Evolutionary conservation across 768 basidiomycete genomes (phyloP).

Genomic region (Agaricus bisporus): DNA sequence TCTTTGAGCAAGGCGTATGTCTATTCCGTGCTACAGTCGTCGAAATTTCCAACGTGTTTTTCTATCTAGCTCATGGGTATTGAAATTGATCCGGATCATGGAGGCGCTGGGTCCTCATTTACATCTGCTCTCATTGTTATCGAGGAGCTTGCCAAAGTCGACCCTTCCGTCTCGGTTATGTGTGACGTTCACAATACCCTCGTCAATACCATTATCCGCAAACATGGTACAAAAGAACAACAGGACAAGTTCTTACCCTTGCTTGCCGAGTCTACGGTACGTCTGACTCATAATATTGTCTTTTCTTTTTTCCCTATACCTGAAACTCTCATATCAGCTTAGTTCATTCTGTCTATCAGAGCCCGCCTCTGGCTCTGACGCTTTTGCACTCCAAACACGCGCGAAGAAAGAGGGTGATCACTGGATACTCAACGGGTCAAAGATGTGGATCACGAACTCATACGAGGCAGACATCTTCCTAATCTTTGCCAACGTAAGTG

Average conservation of each 20-base stretch:
- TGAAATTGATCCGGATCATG: conserved; percentile 78
- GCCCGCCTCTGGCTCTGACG: conserved; percentile 89
- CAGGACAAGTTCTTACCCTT: conserved; percentile 85
- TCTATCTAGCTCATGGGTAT: conserved; percentile 87
- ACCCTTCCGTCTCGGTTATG: conserved; percentile 93
- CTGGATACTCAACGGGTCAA: conserved; percentile 92
- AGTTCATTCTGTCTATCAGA: conserved; percentile 96
- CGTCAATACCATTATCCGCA: conserved; percentile 89
- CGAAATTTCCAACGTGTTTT: background rate
- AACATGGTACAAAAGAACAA: conserved; percentile 79
- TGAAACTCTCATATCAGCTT: conserved; percentile 44
- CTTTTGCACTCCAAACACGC: conserved; percentile 92
- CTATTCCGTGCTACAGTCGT: background rate
- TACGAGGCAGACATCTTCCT: conserved; percentile 87
- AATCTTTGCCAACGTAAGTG: conserved; percentile 86
- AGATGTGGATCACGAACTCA: conserved; percentile 99
- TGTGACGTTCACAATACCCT: conserved; percentile 99
- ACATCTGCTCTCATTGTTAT: conserved; percentile 94
- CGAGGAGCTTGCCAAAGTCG: conserved; percentile 94
- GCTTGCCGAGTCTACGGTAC: conserved; percentile 71
- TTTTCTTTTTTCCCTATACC: background rate
- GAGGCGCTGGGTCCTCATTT: conserved; percentile 88
- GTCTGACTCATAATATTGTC: background rate
- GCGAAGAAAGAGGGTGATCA: conserved; percentile 82
- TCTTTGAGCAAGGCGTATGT: conserved; percentile 93